These are phyloP conservation scores for Amborella trichopoda DNA, from an alignment of 164 flowering plant species.

Conservation along the genomic window DNA sequence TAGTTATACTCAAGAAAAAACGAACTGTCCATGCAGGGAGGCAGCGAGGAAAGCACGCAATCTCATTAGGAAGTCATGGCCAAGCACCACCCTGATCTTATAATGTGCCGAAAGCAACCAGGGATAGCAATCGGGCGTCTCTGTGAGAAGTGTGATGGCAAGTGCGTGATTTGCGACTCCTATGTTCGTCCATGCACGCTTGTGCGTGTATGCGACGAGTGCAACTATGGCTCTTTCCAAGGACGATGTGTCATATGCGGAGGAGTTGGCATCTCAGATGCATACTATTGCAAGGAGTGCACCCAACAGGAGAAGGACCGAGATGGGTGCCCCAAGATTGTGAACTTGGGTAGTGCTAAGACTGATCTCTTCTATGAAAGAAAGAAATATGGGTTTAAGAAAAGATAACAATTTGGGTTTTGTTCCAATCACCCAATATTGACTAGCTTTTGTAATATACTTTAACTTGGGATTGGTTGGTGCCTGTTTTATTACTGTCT, in stretches of 20 bases:
- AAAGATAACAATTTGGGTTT: slow-evolving; percentile 48
- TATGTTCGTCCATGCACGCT: slow-evolving; percentile 64
- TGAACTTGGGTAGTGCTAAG: slow-evolving; percentile 83
- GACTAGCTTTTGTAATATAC: too few relatives aligned
- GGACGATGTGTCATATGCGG: slow-evolving; percentile 78
- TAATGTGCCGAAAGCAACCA: slow-evolving; percentile 65
- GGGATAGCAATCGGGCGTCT: slow-evolving; percentile 62
- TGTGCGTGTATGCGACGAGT: slow-evolving; percentile 77
- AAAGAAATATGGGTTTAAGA: slow-evolving; percentile 83
- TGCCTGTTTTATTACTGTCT: too few relatives aligned
- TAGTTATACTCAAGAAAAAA: too few relatives aligned
- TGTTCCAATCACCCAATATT: too few relatives aligned
- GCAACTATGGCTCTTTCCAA: slow-evolving; percentile 89
- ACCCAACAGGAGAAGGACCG: slow-evolving; percentile 85
- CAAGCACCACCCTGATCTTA: slow-evolving; percentile 71
- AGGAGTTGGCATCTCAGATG: slow-evolving; percentile 86
- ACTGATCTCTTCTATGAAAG: slow-evolving; percentile 80
- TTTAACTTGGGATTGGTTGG: too few relatives aligned
- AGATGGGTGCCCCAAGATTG: slow-evolving; percentile 80
- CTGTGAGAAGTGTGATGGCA: slow-evolving; percentile 56
- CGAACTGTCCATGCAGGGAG: too few relatives aligned
- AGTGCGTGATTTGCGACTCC: slow-evolving; percentile 64
- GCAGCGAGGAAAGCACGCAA: too few relatives aligned
- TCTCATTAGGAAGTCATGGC: too few relatives aligned
- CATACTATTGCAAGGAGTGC: slow-evolving; percentile 86